Base-by-base conservation (phyloP, 177 flowering plant species). In the Telopea speciosissima region DNA sequence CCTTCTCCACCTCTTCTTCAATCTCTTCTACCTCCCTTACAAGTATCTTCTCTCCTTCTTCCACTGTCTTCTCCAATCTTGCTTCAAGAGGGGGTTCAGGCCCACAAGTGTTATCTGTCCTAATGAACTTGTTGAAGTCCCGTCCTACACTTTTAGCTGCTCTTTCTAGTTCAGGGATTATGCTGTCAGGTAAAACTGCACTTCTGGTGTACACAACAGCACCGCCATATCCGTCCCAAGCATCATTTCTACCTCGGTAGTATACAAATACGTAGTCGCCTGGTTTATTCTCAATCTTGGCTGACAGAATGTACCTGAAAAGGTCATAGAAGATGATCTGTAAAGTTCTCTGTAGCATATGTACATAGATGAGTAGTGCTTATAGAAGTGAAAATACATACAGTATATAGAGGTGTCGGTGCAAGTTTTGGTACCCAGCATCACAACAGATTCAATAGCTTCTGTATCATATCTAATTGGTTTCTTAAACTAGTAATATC, bases 151-250 rank as follows among this genome's bases (percentile, higher is more conserved):
- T 88, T 63, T 82, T 82, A 11, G 97, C 88, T 24, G 99, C 97
- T 26, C 42, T 84, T 80, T 92, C 86, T 64, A 95, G 83, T 69
- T 92, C 89, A 3, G 96, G 97, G 61, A 95, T 81, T 49, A 95
- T 88, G 76, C 84, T 86, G 60, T 90, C 83, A 16, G 99, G 96
- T 74, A 95, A 66, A 62, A 79, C 82, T 22, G 82, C 68, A 72
- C 95, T 92, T 83, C 97, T 89, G 22, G 99, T 95, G 84, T 95
- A 95, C 33, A 94, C 66, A 24, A 95, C 85, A 25, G 99, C 85
- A 62, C 99, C 99, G 8, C 99, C 99, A 68, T 95, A 92, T 65
- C 97, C 97, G 82, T 95, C 99, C 99, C 99, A 95, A 76, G 97
- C 97, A 81, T 95, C 97, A 76, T 95, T 92, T 26, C 86, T 85